These are phyloP conservation scores for Athelia sp. DNA, from an alignment of 1,284 basidiomycete species.

Conservation along the genomic window DNA sequence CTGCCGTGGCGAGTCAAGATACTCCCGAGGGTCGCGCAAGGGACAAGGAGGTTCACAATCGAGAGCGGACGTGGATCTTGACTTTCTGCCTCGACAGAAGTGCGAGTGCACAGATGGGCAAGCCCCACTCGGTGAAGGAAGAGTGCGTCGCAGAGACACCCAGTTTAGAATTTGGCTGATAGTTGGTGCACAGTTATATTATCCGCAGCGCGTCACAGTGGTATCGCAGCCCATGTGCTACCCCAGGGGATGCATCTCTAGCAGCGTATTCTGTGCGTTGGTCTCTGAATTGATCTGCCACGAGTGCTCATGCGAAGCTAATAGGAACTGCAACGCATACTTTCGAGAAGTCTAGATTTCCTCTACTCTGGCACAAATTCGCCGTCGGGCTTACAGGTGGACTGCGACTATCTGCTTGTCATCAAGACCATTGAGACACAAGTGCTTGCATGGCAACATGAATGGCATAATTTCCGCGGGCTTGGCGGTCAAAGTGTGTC, in stretches of 20 bases:
- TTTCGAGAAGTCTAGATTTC: conserved; percentile 86
- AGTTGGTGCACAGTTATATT: conserved; percentile 56
- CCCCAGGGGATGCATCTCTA: conserved; percentile 59
- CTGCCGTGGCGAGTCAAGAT: conserved; percentile 60
- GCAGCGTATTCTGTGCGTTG: conserved; percentile 65
- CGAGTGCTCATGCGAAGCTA: background rate
- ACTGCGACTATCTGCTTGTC: conserved; percentile 82
- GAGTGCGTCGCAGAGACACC: conserved; percentile 50
- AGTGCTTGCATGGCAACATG: conserved; percentile 62
- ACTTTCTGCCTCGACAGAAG: conserved; percentile 91
- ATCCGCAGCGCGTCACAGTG: conserved; percentile 81
- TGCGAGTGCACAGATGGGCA: conserved; percentile 90
- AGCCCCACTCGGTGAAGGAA: conserved; percentile 80
- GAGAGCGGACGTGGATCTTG: conserved; percentile 91
- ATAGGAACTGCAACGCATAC: conserved; percentile 81
- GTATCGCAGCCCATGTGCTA: conserved; percentile 57
- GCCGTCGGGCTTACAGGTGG: conserved; percentile 79
- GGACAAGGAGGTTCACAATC: conserved; percentile 83
- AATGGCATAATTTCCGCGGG: conserved; percentile 42
- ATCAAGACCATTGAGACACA: conserved; percentile 85
- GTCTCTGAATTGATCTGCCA: background rate
- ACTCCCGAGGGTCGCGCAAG: conserved; percentile 71
- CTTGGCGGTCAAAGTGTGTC: background rate
- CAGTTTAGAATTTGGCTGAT: background rate
- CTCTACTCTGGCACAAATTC: conserved; percentile 83